Conservation (phyloP, 345 rosid genomes). For the Lepidium aucheri region DNA sequence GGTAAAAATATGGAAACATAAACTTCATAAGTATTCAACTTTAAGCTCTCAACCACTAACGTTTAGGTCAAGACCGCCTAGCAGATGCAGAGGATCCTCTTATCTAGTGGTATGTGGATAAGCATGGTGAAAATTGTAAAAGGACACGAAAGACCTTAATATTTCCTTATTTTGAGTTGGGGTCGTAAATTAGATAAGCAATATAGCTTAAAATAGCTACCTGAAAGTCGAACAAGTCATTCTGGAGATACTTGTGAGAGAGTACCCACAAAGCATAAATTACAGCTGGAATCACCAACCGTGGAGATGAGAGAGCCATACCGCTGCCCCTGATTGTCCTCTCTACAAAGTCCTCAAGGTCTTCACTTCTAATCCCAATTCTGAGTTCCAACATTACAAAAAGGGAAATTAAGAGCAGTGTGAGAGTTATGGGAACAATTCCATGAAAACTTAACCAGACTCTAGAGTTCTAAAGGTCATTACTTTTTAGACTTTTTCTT, state of each 20-base stretch:
- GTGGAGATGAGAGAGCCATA: constrained; percentile 83
- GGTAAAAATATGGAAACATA: neutral
- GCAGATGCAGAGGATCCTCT: neutral
- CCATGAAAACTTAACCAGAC: neutral
- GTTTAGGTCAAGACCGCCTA: neutral
- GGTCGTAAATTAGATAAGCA: neutral
- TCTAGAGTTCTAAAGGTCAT: neutral
- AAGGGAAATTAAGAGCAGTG: neutral
- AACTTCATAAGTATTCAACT: neutral
- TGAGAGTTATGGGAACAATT: neutral
- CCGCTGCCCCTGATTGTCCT: constrained; percentile 58
- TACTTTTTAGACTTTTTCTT: constrained; percentile 68
- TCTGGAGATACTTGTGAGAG: constrained; percentile 51
- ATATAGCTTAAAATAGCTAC: constrained; percentile 26
- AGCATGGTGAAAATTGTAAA: neutral
- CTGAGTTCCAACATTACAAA: constrained; percentile 28
- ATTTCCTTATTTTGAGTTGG: neutral
- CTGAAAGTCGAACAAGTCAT: constrained; percentile 76
- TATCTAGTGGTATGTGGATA: too few relatives aligned
- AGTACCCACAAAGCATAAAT: constrained; percentile 71
- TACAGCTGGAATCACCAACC: constrained; percentile 75
- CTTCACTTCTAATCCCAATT: constrained; percentile 82
- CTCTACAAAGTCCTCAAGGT: constrained; percentile 54
- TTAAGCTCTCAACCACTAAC: neutral
- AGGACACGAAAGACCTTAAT: neutral